phyloP scores from a whole-genome alignment of 2,329 filamentous ascomycete genomes.

The Fusarium temperatum region DNA sequence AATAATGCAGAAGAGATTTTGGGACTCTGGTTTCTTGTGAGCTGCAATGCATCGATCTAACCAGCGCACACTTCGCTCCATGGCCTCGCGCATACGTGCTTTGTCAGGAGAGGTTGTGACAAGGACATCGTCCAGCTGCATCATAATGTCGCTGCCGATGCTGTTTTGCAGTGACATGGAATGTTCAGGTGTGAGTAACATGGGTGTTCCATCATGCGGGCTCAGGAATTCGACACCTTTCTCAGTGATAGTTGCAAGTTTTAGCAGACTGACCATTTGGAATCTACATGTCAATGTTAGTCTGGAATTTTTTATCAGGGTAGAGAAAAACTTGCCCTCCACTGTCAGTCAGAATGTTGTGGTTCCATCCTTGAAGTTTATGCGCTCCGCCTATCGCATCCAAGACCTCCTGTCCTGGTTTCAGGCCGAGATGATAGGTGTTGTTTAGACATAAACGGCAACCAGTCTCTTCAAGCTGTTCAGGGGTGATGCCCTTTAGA shows the following conservation, averaged over 20 bases:
- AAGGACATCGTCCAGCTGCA: constrained; percentile 99
- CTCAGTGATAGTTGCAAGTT: constrained; percentile 93
- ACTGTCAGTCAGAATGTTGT: constrained; percentile 90
- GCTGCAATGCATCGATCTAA: constrained; percentile 93
- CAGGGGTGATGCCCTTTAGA: constrained; percentile 90
- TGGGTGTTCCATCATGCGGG: constrained; percentile 92
- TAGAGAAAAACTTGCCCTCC: constrained; percentile 63
- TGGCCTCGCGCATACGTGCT: constrained; percentile 89
- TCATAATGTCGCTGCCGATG: constrained; percentile 98
- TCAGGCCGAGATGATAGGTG: constrained; percentile 95
- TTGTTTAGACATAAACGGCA: constrained; percentile 96
- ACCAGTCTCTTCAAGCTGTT: constrained; percentile 88
- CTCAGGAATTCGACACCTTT: constrained; percentile 96
- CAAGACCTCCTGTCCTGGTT: constrained; percentile 90
- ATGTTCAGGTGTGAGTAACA: constrained; percentile 97
- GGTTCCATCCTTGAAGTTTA: constrained; percentile 91
- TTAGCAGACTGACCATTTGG: constrained; percentile 97
- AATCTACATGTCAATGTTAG: constrained; percentile 69
- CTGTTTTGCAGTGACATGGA: constrained; percentile 96
- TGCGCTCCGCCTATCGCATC: constrained; percentile 92
- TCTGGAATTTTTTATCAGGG: too few species aligned
- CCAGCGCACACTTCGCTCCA: constrained; percentile 95
- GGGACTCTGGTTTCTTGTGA: constrained; percentile 81
- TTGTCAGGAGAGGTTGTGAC: constrained; percentile 93
- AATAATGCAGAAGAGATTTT: constrained; percentile 99